Evolutionary conservation across 768 basidiomycete species (phyloP), one percentile per base, ranked within the genome.

Genomic region (Rhizopogon vulgaris): DNA sequence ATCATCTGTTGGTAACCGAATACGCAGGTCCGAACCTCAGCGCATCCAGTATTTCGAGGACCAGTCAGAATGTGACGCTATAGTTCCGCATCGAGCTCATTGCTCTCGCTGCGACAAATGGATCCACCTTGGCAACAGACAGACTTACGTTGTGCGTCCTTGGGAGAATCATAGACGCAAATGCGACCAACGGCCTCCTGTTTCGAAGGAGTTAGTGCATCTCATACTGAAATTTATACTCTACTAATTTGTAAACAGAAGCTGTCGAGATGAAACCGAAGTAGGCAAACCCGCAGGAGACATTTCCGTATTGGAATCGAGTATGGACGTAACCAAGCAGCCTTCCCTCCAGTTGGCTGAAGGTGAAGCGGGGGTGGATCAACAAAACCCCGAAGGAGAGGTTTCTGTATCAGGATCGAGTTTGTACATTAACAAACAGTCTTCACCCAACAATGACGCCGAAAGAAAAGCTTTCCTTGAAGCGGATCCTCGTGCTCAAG

Each of bases 41-140:
- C 80, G 86, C 27, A 74, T 80, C 36, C 73, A 81, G 59, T 83
- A 82, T 63, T 80, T 84, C 63, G 76, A 77, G 55, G 79, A 82
- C 54, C 79, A 87, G 57, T 69, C 80, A 5, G 74, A 80, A 43
- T 82, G 83, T 54, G 74, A 74, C 27, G 71, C 73, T 27, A 64
- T 84, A 41, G 83, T 84, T 52, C 73, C 78, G 2, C 76, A 79
- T 64, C 73, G 75, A 8, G 82, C 76, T n/a, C 72, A 74, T 48
- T 88, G 86, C 59, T 75, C 67, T 17, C 69, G 77, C 32, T 88
- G 86, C 62, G 67, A 76, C 38, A 76, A 78, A 54, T 74, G 74
- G 66, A 74, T 87, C 15, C 71, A 73, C 38, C 73, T 88, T 17
- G 79, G 82, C 47, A 69, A 71, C n/a, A 77, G 67, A 57, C 74